Evolutionary conservation across 164 flowering plant species (phyloP).

Genomic region (Stephania japonica): DNA sequence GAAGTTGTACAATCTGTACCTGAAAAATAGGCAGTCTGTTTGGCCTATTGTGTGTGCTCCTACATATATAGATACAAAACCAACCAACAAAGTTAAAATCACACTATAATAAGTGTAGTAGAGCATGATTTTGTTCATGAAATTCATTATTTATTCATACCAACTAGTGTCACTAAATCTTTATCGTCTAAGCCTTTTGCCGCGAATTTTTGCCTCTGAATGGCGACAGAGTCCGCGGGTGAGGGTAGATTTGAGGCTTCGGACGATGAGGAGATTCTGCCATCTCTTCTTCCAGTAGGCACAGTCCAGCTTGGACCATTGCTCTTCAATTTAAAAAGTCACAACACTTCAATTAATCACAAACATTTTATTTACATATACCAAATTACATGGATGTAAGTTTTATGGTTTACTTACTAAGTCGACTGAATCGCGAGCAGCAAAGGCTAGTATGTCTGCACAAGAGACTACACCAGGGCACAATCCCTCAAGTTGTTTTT

Average conservation of each 20-base stretch:
- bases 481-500: slow-evolving; percentile 44
- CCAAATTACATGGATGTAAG: no score
- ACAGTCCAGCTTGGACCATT: slow-evolving; percentile 66
- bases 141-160: slow-evolving; percentile 20
- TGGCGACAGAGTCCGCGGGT: slow-evolving; percentile 44
- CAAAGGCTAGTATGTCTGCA: slow-evolving; percentile 66
- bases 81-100: no score
- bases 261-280: slow-evolving; percentile 48
- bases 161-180: slow-evolving; percentile 74
- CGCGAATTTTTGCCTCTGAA: slow-evolving; percentile 59
- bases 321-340: slow-evolving; percentile 28
- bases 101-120: no score
- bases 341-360: not conserved
- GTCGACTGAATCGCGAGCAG: slow-evolving; percentile 70
- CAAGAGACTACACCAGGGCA: slow-evolving; percentile 76
- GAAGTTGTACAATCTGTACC: slow-evolving; percentile 68
- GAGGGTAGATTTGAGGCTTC: slow-evolving; percentile 53
- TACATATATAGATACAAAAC: slow-evolving; percentile 23
- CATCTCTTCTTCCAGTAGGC: slow-evolving; percentile 71
- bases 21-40: slow-evolving; percentile 51
- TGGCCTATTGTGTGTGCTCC: slow-evolving; percentile 82
- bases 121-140: no score
- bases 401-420: slow-evolving; percentile 31
- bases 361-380: no score
- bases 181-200: slow-evolving; percentile 60